Base-by-base conservation (phyloP, 2,329 filamentous ascomycete genomes). In the Chrysoporthe deuterocubensis region DNA sequence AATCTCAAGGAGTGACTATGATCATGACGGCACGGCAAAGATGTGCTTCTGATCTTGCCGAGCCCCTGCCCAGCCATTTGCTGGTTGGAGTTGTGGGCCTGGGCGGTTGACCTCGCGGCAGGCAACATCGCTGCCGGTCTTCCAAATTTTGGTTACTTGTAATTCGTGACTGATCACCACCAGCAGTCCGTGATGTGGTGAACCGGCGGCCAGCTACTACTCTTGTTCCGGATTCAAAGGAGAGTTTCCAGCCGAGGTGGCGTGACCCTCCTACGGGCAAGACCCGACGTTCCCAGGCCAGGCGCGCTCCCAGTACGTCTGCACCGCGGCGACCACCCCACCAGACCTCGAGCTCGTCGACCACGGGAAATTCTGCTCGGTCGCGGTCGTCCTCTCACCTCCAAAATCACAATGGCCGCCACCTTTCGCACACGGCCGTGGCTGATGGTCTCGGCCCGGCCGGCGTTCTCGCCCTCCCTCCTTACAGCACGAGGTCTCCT, bases 361-460 rank as follows among this genome's bases (percentile, higher is more conserved):
- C 43, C 52, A 44, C 57, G 26, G 7, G 40, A 13, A 42, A 18
- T 54, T 50, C 48, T 46, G 52, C 21, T 57, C 52, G 8, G 13
- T 40, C 4, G 16, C 34, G 34, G n/a, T 43, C 46, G 18, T 21
- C 48, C 61, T 9, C 40, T n/a, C 37, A 34, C 43, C 43, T 57
- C 7, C 26, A 32, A 40, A 34, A 14, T 46, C 26, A 65, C 46
- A 26, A 71, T 71, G 69, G 59, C 65, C 43, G 69, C 69, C 18
- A 68, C 67, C 16, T 71, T 71, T 34, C 69, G 69, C 44, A 71
- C 67, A 54, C 65, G 67, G 67, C 69, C 69, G 26, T 62, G 64
- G 67, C 61, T 66, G 26, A 16, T 67, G 43, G 37, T 50, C n/a
- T 62, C 61, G 5, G 32, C 43, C 5, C 56, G 60, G 3, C 18